A percentile compares a stretch with the other conserved stretches of the same genome.
These are phyloP conservation scores for Uronychia setigera DNA, from an alignment of 73 alveolate species.

Conservation along the genomic window DNA sequence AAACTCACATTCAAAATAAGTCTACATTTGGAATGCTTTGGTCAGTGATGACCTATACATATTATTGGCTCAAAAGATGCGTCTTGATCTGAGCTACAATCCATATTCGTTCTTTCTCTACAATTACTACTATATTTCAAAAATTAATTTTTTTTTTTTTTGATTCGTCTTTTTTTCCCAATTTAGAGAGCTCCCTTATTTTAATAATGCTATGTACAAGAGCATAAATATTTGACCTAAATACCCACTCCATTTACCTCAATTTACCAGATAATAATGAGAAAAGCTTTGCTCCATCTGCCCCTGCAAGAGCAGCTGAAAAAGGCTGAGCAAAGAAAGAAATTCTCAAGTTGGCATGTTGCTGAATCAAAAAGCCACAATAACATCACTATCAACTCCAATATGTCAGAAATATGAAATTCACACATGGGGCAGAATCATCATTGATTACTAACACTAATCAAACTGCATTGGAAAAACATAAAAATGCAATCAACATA, in stretches of 20 bases:
- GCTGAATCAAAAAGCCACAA: not conserved
- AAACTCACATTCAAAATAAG: no score
- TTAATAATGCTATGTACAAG: no score
- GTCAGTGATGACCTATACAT: no score
- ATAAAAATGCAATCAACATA: not conserved
- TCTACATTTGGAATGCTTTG: no score
- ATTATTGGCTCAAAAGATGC: no score
- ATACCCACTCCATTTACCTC: slow-evolving; percentile 11
- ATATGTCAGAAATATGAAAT: not conserved
- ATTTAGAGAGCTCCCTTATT: no score
- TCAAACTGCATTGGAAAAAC: not conserved
- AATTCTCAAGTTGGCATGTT: not conserved
- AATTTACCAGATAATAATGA: not conserved
- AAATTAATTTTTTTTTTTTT: no score
- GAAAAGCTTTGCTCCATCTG: not conserved
- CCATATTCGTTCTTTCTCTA: no score
- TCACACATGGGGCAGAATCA: not conserved
- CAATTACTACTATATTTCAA: no score
- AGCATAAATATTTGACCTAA: no score
- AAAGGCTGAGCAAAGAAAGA: not conserved
- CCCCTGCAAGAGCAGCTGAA: not conserved
- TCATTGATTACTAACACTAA: not conserved
- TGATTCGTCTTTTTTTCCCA: no score
- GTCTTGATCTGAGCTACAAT: no score
- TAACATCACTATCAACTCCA: not conserved